Conservation (phyloP, 202 grass and related monocot genomes). For the Eragrostis tef region DNA sequence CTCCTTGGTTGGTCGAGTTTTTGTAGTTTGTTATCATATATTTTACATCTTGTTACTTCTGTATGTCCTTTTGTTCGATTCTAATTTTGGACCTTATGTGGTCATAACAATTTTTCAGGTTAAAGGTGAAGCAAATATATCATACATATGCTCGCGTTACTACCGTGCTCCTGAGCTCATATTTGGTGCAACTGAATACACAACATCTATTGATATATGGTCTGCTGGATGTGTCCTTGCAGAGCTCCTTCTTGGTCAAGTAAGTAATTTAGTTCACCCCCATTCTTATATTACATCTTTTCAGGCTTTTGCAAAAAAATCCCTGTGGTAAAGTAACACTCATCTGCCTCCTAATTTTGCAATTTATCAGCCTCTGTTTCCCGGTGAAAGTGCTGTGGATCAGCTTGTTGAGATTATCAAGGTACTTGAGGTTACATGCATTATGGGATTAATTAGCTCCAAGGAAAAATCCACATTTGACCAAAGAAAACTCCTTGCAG, state of each 20-base stretch:
- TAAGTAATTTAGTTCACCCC: background rate
- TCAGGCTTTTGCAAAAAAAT: background rate
- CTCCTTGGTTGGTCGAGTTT: background rate
- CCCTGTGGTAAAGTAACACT: conserved; percentile 29
- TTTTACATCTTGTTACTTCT: background rate
- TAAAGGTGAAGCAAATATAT: conserved; percentile 78
- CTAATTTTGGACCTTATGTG: background rate
- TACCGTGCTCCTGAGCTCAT: conserved; percentile 76
- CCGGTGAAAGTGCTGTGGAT: conserved; percentile 72
- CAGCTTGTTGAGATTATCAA: conserved; percentile 85
- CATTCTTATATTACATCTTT: background rate
- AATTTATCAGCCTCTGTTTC: conserved; percentile 62
- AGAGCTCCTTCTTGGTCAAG: conserved; percentile 67
- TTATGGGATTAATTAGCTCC: background rate
- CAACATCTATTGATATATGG: conserved; percentile 79
- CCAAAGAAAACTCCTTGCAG: conserved; percentile 22
- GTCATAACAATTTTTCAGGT: conserved; percentile 39
- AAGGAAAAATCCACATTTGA: conserved; percentile 29
- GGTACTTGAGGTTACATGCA: conserved; percentile 39
- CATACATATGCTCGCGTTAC: conserved; percentile 74
- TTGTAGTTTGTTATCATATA: background rate
- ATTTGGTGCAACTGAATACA: conserved; percentile 79
- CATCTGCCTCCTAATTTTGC: conserved; percentile 17
- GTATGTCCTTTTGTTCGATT: background rate
- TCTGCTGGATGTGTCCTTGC: conserved; percentile 81